A percentile compares a stretch with the other conserved stretches of the same genome.
Conservation (phyloP, 805 yeast genomes). For the Schizosaccharomyces osmophilus region DNA sequence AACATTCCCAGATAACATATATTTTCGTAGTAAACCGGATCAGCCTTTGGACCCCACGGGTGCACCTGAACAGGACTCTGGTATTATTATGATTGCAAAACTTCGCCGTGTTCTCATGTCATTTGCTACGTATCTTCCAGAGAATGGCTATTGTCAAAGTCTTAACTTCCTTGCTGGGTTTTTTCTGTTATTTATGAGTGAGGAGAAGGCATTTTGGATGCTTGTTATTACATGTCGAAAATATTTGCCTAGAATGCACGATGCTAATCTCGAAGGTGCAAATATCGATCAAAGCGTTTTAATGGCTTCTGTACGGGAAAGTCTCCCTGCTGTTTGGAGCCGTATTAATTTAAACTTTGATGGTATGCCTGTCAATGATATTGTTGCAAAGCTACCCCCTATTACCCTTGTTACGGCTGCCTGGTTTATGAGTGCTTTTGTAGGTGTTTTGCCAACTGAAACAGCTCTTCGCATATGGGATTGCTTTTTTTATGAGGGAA, state of each 20-base stretch:
- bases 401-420: constrained; percentile 80
- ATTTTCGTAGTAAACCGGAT: constrained; percentile 21
- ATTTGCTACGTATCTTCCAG: constrained; percentile 65
- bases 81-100: constrained; percentile 29
- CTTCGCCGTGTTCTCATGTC: constrained; percentile 61
- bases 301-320: constrained; percentile 64
- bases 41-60: not conserved
- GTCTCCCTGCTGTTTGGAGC: constrained; percentile 59
- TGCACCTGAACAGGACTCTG: not conserved
- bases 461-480: constrained; percentile 83
- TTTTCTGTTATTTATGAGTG: constrained; percentile 60
- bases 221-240: constrained; percentile 67
- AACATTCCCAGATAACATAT: constrained; percentile 80
- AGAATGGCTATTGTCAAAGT: constrained; percentile 88
- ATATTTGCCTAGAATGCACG: constrained; percentile 78
- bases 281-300: constrained; percentile 85
- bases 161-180: constrained; percentile 80
- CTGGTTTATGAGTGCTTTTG: constrained; percentile 96
- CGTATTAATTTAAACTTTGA: constrained; percentile 14
- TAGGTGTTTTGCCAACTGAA: constrained; percentile 74
- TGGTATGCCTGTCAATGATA: constrained; percentile 18
- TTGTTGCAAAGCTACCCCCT: constrained; percentile 62
- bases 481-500: constrained; percentile 75
- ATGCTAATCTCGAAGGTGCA: constrained; percentile 74
- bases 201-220: constrained; percentile 89